phyloP scores from a whole-genome alignment of 192 early-diverging fungal species.

The Coemansia sp. region DNA sequence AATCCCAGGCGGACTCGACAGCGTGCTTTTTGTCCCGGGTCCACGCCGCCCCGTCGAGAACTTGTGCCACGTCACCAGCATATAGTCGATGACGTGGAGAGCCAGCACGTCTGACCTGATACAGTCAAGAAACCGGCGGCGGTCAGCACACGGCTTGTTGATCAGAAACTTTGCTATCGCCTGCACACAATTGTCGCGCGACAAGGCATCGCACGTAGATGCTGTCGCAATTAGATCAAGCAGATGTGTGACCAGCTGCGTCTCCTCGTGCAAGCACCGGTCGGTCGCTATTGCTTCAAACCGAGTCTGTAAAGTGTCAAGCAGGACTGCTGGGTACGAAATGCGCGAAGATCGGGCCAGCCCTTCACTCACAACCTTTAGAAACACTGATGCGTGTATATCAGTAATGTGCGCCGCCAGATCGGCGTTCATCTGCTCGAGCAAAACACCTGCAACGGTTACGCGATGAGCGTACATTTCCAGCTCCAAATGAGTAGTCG shows the following conservation, averaged over 20 bases:
- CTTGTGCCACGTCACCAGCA: constrained; percentile 21
- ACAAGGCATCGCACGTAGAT: constrained; percentile 6
- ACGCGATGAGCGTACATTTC: constrained; percentile 40
- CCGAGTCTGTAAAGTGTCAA: neutral
- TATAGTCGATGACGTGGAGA: constrained; percentile 26
- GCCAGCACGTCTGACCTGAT: constrained; percentile 23
- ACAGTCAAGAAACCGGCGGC: constrained; percentile 13
- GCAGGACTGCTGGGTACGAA: constrained; percentile 8
- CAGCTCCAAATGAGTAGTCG: constrained; percentile 17
- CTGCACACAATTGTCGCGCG: constrained; percentile 20
- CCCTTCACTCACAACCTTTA: constrained; percentile 14
- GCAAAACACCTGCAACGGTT: constrained; percentile 25
- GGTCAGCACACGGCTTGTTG: neutral
- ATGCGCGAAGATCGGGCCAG: neutral
- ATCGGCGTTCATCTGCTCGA: constrained; percentile 45
- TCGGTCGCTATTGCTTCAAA: constrained; percentile 5
- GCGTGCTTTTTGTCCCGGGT: neutral
- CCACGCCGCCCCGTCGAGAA: neutral
- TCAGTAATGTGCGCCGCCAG: constrained; percentile 15
- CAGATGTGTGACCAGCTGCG: constrained; percentile 3
- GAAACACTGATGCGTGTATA: constrained; percentile 22
- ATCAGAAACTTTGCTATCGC: constrained; percentile 15
- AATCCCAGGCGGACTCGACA: constrained; percentile 10
- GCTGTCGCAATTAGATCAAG: constrained; percentile 27
- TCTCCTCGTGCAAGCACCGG: constrained; percentile 16